A percentile compares a stretch with the other conserved stretches of the same genome.
Conservation (phyloP, 306 rosid genomes). For the Vigna angularis region DNA sequence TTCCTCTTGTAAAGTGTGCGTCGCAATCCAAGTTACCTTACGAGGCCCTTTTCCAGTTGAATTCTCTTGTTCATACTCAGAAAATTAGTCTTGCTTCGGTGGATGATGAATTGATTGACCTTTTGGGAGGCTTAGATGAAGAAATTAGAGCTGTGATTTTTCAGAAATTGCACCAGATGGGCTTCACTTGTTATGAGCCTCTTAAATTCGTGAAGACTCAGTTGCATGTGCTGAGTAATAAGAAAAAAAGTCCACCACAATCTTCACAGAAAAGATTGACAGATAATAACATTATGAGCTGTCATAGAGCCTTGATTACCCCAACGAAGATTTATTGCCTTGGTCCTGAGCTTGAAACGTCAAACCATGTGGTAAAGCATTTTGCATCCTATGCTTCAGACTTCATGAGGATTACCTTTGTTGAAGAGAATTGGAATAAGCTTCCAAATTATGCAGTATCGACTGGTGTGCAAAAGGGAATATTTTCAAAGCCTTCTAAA, state of each 20-base stretch:
- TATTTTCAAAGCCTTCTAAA: conserved; percentile 68
- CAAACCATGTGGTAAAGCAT: conserved; percentile 88
- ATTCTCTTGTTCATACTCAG: conserved; percentile 85
- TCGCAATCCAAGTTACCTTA: conserved; percentile 56
- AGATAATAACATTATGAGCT: conserved; percentile 78
- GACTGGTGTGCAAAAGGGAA: conserved; percentile 57
- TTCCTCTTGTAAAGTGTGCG: conserved; percentile 69
- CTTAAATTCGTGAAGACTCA: conserved; percentile 59
- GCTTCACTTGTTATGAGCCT: conserved; percentile 75
- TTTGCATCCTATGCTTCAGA: conserved; percentile 76
- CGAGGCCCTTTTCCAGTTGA: conserved; percentile 82
- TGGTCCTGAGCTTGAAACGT: conserved; percentile 94
- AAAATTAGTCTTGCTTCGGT: conserved; percentile 77
- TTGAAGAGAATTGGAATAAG: conserved; percentile 94
- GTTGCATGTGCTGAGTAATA: conserved; percentile 54
- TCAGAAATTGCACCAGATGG: conserved; percentile 76
- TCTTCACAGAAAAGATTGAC: conserved; percentile 54
- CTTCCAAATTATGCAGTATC: conserved; percentile 76
- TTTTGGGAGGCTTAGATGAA: conserved; percentile 57
- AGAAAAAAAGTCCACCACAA: conserved; percentile 38
- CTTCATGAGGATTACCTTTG: conserved; percentile 90
- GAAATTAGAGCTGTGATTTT: conserved; percentile 64
- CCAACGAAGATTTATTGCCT: conserved; percentile 85
- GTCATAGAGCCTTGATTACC: conserved; percentile 87
- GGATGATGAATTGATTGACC: conserved; percentile 60